Conservation (phyloP, 2,329 filamentous ascomycete genomes). For the Graphilbum ipis-grandicollis region DNA sequence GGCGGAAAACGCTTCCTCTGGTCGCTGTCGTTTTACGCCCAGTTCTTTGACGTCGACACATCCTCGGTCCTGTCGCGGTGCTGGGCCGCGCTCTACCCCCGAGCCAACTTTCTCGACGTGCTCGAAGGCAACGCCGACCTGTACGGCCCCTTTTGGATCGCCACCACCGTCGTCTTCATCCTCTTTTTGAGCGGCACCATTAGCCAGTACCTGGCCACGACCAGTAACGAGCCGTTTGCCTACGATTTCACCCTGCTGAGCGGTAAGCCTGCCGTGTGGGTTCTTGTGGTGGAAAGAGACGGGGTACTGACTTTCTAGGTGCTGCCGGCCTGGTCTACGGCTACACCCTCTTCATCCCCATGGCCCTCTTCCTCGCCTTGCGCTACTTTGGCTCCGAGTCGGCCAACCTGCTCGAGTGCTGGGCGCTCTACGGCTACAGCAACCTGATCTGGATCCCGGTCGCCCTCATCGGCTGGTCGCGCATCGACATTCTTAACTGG, state of each 20-base stretch:
- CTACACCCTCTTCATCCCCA: constrained; percentile 76
- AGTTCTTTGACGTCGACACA: constrained; percentile 98
- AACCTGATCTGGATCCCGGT: constrained; percentile 97
- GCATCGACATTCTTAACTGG: constrained; percentile 76
- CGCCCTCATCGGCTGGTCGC: constrained; percentile 79
- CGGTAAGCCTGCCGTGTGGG: constrained; percentile 29
- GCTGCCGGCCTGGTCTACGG: constrained; percentile 89
- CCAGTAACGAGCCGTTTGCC: constrained; percentile 55
- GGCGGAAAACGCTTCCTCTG: constrained; percentile 75
- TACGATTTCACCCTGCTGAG: constrained; percentile 86
- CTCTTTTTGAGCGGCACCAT: constrained; percentile 92
- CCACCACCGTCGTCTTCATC: constrained; percentile 90
- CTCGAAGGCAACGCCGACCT: constrained; percentile 92
- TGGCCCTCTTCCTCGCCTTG: constrained; percentile 71
- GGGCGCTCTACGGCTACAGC: constrained; percentile 87
- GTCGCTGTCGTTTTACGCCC: constrained; percentile 83
- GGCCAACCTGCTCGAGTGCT: constrained; percentile 87
- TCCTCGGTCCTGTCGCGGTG: constrained; percentile 75
- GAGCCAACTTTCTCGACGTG: constrained; percentile 90
- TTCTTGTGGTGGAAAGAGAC: neutral
- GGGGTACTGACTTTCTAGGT: constrained; percentile 34
- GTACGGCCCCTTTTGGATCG: constrained; percentile 97
- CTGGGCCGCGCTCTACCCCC: constrained; percentile 74
- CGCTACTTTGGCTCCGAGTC: constrained; percentile 92
- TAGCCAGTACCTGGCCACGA: constrained; percentile 65